A percentile compares a stretch with the other conserved stretches of the same genome.
Conservation (phyloP, 1,139 yeast genomes). For the Candida tropicalis region DNA sequence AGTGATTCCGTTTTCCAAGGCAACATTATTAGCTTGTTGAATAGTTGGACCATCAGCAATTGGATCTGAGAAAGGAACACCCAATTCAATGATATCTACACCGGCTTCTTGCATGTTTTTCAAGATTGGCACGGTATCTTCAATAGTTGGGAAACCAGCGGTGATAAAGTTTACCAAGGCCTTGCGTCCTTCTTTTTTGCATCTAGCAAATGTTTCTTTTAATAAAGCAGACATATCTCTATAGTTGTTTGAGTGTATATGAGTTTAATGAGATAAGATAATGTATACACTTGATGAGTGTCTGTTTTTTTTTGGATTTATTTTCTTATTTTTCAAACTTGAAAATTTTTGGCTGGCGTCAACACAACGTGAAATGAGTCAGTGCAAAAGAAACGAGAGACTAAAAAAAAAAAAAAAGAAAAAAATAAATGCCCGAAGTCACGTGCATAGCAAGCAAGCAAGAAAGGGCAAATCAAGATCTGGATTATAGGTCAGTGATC, state of each 20-base stretch:
- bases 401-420: no score
- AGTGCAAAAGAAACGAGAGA: no score
- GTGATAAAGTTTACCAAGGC: slow-evolving; percentile 93
- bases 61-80: slow-evolving; percentile 98
- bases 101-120: slow-evolving; percentile 94
- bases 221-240: slow-evolving; percentile 63
- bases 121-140: slow-evolving; percentile 83
- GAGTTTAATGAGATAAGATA: no score
- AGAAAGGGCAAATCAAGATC: no score
- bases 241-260: no score
- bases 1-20: slow-evolving; percentile 81
- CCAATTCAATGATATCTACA: slow-evolving; percentile 90
- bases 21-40: slow-evolving; percentile 79
- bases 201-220: slow-evolving; percentile 70
- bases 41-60: slow-evolving; percentile 98
- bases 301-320: not conserved
- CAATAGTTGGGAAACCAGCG: slow-evolving; percentile 89
- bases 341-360: no score
- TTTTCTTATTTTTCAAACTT: no score
- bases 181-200: slow-evolving; percentile 75
- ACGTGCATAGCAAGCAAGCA: no score
- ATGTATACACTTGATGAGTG: not conserved
- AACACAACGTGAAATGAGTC: no score
- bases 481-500: no score
- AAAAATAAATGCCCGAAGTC: no score